Evolutionary conservation across 306 rosid genomes (phyloP).

Genomic region (Begonia peltatifolia): DNA sequence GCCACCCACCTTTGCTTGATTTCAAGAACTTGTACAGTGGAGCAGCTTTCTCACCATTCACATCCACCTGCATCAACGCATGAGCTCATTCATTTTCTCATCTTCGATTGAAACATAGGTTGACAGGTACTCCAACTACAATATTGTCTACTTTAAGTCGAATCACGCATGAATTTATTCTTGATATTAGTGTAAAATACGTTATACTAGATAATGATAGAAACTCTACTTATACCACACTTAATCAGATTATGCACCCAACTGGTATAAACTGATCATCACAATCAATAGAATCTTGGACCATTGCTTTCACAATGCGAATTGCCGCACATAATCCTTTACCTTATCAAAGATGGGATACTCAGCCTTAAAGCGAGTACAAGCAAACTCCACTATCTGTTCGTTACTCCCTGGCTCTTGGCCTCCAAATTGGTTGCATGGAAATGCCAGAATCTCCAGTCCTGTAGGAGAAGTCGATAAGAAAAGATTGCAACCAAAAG

Average conservation of each 20-base stretch:
- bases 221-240: too few relatives aligned
- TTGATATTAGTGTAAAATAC: too few relatives aligned
- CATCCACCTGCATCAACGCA: constrained; percentile 41
- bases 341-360: constrained; percentile 92
- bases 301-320: too few relatives aligned
- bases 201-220: too few relatives aligned
- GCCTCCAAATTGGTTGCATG: constrained; percentile 94
- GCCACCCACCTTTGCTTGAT: constrained; percentile 82
- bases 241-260: too few relatives aligned
- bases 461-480: too few relatives aligned
- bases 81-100: too few relatives aligned
- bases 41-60: constrained; percentile 63
- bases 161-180: too few relatives aligned
- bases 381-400: constrained; percentile 67
- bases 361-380: constrained; percentile 94
- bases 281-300: neutral
- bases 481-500: too few relatives aligned
- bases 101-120: too few relatives aligned
- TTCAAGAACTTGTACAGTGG: constrained; percentile 75
- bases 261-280: neutral
- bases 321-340: neutral
- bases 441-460: constrained; percentile 87
- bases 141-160: too few relatives aligned
- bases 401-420: constrained; percentile 92
- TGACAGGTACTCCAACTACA: too few relatives aligned